Percentiles rank a stretch among this genome's conserved stretches.
phyloP scores from a whole-genome alignment of 371 early-diverging fungal species.

The Haplosporangium sp. region DNA sequence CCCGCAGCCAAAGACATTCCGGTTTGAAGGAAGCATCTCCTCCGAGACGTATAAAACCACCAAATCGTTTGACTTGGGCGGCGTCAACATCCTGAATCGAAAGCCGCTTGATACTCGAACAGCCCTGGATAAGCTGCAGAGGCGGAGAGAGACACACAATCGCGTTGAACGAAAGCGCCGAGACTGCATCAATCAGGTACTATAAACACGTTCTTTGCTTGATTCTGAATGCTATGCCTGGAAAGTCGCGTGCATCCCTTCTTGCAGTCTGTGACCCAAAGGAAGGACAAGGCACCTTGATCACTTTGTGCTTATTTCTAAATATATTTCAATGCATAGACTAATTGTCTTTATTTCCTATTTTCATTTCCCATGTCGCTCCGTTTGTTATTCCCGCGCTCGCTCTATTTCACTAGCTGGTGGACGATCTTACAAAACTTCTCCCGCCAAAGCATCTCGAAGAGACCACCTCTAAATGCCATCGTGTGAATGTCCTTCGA shows the following conservation, averaged over 20 bases:
- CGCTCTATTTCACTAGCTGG: constrained; percentile 9
- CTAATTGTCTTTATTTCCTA: too few relatives aligned
- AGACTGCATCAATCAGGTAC: constrained; percentile 76
- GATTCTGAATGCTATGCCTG: too few relatives aligned
- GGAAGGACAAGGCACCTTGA: too few relatives aligned
- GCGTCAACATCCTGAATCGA: constrained; percentile 71
- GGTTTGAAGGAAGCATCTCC: constrained; percentile 51
- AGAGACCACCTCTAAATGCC: constrained; percentile 52
- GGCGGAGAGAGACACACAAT: constrained; percentile 81
- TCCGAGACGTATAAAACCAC: constrained; percentile 50
- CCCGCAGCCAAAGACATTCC: constrained; percentile 3
- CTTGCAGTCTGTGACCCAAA: too few relatives aligned
- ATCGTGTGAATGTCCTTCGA: constrained; percentile 54
- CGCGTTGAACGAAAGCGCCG: constrained; percentile 79
- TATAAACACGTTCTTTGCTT: too few relatives aligned
- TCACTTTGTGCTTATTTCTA: too few relatives aligned
- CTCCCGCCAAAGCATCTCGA: constrained; percentile 52
- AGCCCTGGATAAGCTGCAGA: constrained; percentile 76
- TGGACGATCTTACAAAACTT: constrained; percentile 49
- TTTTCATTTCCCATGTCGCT: too few relatives aligned
- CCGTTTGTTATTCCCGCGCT: too few relatives aligned
- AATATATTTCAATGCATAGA: too few relatives aligned
- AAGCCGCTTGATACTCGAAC: constrained; percentile 74
- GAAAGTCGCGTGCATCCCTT: too few relatives aligned
- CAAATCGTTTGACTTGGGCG: constrained; percentile 49